Evolutionary conservation across 2,329 filamentous ascomycete species (phyloP), one percentile per base, ranked within the genome.

Genomic region (Aspergillus jensenii): DNA sequence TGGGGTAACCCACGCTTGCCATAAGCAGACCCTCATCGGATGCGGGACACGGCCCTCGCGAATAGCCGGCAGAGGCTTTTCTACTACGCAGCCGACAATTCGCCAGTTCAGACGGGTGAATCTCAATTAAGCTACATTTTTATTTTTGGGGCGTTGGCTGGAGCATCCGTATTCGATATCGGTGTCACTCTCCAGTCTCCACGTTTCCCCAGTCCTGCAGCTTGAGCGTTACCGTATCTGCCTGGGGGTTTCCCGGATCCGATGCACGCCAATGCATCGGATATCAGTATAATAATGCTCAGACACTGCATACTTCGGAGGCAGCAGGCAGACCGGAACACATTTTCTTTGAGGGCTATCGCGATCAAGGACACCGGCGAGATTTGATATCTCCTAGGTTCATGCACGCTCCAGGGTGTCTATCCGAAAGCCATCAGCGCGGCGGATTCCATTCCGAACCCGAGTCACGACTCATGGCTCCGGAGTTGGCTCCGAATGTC

Each of bases 1-100:
- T 60, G 56, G 51, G 51, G 52, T 51, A 57, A 53, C 46, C 56
- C 52, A 52, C 50, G 21, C 25, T 39, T 15, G 55, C 49, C 25
- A 44, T 8, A 19, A 53, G 44, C 27, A 27, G 56, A 50, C 56
- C 50, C 44, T 53, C 50, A 45, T 58, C 56, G 56, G 56, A 58
- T 58, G 21, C 27, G 43, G 37, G 15, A 47, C 50, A 45, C 31
- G 21, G 41, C 31, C 35, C 9, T 23, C n/a, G 17, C 23, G 46
- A 39, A 19, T 50, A 48, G 39, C 11, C 39, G 23, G 44, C 23
- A 23, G 25, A 27, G 15, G 12, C 44, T 25, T 46, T 17, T 31
- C 44, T 46, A 21, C 12, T 48, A 17, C 19, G n/a, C 40, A 52
- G 14, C 55, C 48, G 48, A 41, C 12, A 23, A 43, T 41, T 57